Conservation (phyloP, 495 filamentous ascomycete species). For the Mytilinidion resinicola region DNA sequence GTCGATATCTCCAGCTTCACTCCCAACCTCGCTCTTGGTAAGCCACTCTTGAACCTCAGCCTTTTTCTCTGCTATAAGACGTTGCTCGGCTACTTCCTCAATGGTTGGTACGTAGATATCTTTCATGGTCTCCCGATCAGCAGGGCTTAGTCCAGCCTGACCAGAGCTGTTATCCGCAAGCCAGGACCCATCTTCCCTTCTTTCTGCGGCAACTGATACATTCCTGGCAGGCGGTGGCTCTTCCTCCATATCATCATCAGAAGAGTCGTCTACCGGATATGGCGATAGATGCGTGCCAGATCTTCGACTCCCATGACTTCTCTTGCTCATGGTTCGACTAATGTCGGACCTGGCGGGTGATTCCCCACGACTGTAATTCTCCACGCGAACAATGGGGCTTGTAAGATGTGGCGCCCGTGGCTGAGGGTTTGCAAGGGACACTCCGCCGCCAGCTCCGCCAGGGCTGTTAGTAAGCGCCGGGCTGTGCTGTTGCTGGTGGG, state of each 20-base stretch:
- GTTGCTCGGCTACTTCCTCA: constrained; percentile 28
- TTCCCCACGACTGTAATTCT: constrained; percentile 16
- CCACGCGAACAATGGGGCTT: constrained; percentile 27
- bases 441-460: not conserved
- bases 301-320: constrained; percentile 25
- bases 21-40: constrained; percentile 26
- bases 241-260: constrained; percentile 17
- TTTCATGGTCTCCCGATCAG: constrained; percentile 22
- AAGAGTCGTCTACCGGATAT: constrained; percentile 23
- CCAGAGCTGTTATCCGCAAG: constrained; percentile 11
- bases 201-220: not conserved
- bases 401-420: constrained; percentile 21
- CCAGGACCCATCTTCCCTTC: constrained; percentile 31
- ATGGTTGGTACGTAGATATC: constrained; percentile 26
- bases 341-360: constrained; percentile 22
- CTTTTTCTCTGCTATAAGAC: constrained; percentile 27
- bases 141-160: constrained; percentile 26
- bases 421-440: constrained; percentile 16
- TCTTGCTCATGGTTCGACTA: constrained; percentile 24
- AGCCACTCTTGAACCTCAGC: constrained; percentile 33
- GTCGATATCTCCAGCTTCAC: constrained; percentile 16
- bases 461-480: constrained; percentile 27
- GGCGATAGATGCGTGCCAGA: constrained; percentile 29
- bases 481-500: constrained; percentile 26
- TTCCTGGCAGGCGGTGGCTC: not conserved